Conservation (phyloP, 441 rosid genomes). For the Viola pubescens region DNA sequence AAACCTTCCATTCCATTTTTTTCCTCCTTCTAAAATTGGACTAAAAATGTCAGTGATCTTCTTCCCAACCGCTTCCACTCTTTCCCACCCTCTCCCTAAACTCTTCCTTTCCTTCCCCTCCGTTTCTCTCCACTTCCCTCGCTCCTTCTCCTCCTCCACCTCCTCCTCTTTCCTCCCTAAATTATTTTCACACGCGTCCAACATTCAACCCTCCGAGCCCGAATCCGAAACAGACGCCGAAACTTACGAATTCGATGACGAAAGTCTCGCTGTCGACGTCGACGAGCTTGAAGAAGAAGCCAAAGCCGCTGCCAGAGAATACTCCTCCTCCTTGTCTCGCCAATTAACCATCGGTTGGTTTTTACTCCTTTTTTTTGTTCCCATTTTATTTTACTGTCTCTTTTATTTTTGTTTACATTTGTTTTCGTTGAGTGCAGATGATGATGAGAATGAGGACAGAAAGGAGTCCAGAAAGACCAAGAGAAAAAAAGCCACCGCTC, state of each 20-base stretch:
- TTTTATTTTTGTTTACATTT: background rate
- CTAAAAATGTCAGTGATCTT: background rate
- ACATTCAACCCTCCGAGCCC: conserved; percentile 14
- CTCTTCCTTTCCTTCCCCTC: background rate
- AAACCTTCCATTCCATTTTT: too few species aligned
- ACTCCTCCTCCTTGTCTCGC: conserved; percentile 47
- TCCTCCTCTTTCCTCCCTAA: conserved; percentile 17
- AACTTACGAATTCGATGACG: conserved; percentile 22
- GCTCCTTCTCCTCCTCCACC: background rate
- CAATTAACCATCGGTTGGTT: conserved; percentile 51
- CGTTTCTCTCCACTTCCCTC: background rate
- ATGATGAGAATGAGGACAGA: conserved; percentile 41
- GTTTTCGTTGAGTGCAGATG: conserved; percentile 36
- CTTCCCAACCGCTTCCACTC: background rate
- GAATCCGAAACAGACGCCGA: conserved; percentile 15
- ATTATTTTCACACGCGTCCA: conserved; percentile 7
- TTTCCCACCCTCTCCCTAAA: background rate
- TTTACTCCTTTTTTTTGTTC: background rate
- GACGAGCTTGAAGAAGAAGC: conserved; percentile 72
- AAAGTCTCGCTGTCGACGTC: conserved; percentile 36
- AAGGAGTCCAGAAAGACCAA: conserved; percentile 53
- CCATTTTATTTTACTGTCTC: background rate
- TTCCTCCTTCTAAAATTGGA: background rate
- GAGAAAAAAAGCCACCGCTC: conserved; percentile 26
- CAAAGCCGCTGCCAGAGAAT: conserved; percentile 44